Conservation (phyloP, 805 yeast genomes). For the Metschnikowia chrysomelidarum region DNA sequence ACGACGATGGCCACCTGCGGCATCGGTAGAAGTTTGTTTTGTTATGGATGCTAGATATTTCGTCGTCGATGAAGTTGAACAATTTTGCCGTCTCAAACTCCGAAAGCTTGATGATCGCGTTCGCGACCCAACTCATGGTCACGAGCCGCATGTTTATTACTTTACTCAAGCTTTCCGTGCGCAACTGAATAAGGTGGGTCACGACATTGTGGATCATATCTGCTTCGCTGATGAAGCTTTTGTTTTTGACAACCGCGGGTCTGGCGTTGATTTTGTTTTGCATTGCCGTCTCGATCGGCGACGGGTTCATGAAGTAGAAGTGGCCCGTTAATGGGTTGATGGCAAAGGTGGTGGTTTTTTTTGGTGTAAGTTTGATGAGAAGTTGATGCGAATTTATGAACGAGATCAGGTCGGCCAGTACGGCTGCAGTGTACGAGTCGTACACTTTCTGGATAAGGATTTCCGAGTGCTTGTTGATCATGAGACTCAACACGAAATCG, state of each 20-base stretch:
- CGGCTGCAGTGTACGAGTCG: slow-evolving; percentile 14
- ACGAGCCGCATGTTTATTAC: slow-evolving; percentile 56
- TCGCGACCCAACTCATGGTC: slow-evolving; percentile 69
- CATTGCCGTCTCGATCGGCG: slow-evolving; percentile 32
- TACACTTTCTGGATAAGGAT: slow-evolving; percentile 27
- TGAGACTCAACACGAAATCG: slow-evolving; percentile 33
- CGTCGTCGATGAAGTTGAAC: slow-evolving; percentile 28
- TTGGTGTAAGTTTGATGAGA: slow-evolving; percentile 30
- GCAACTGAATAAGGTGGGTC: slow-evolving; percentile 41
- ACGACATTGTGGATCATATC: slow-evolving; percentile 33
- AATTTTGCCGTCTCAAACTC: slow-evolving; percentile 47
- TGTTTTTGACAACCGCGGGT: slow-evolving; percentile 16
- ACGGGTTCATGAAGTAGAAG: slow-evolving; percentile 41
- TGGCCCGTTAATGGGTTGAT: slow-evolving; percentile 41
- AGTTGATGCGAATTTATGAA: slow-evolving; percentile 34
- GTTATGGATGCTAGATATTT: slow-evolving; percentile 19
- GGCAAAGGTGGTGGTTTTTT: slow-evolving; percentile 34
- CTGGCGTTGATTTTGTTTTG: slow-evolving; percentile 33
- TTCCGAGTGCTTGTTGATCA: slow-evolving; percentile 40
- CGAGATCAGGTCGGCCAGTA: slow-evolving; percentile 14
- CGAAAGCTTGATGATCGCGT: slow-evolving; percentile 50
- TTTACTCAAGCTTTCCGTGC: slow-evolving; percentile 46
- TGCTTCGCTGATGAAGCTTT: slow-evolving; percentile 27
- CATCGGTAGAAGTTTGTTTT: slow-evolving; percentile 43
- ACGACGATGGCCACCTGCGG: slow-evolving; percentile 55